These are phyloP conservation scores for Sporisorium sorghi DNA, from an alignment of 1,284 basidiomycete species.

Conservation along the genomic window DNA sequence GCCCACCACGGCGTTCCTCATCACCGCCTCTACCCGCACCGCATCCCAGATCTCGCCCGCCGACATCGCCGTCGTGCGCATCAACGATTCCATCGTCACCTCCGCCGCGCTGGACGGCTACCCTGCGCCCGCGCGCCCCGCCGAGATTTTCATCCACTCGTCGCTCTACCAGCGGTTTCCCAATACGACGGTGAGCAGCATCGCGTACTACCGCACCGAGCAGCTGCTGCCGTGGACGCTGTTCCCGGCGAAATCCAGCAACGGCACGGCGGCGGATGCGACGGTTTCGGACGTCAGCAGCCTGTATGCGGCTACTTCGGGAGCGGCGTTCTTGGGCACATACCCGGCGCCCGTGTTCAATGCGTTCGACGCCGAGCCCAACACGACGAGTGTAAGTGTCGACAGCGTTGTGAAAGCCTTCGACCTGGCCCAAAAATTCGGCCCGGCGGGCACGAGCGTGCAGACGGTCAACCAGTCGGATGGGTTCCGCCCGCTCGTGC, in stretches of 20 bases:
- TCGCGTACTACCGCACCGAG: constrained; percentile 39
- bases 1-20: constrained; percentile 31
- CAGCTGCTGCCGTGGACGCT: constrained; percentile 43
- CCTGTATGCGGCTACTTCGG: constrained; percentile 26
- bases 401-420: constrained; percentile 37
- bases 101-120: constrained; percentile 34
- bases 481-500: constrained; percentile 44
- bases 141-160: constrained; percentile 45
- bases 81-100: constrained; percentile 43
- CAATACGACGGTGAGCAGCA: constrained; percentile 42
- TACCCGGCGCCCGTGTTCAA: constrained; percentile 38
- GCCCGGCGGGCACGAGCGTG: constrained; percentile 10
- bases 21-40: constrained; percentile 26
- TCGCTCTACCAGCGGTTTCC: constrained; percentile 45
- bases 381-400: constrained; percentile 18
- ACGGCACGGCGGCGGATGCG: constrained; percentile 4
- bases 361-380: constrained; percentile 30
- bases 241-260: constrained; percentile 11
- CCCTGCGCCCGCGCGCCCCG: constrained; percentile 24
- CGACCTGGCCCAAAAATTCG: constrained; percentile 29
- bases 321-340: constrained; percentile 32
- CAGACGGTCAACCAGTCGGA: constrained; percentile 19
- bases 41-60: constrained; percentile 38
- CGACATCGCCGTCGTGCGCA: constrained; percentile 41
- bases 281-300: constrained; percentile 21